Base-by-base conservation (phyloP, 2,329 filamentous ascomycete genomes). In the Fusarium buxicola region DNA sequence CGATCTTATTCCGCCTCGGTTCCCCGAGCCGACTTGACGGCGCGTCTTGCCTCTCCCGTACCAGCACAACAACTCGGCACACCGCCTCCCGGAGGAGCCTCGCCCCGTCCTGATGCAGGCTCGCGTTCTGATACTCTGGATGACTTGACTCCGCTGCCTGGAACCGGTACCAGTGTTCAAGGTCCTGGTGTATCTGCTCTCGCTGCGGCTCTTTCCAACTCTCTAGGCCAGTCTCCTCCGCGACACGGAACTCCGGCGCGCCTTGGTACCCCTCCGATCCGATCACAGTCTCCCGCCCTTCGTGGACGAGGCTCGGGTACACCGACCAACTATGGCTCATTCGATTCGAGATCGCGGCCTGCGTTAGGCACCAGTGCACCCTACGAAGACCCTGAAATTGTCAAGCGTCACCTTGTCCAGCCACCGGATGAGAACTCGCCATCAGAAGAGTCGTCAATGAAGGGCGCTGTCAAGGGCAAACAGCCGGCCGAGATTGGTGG, bases 381-480 rank as follows among this genome's bases (percentile, higher is more conserved):
- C 5, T 90, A 89, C 72, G 94, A 98, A 77, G 92, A 98, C 71
- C 90, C 93, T 13, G 94, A 97, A 74, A 92, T 98, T 50, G 86
- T 99, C 65, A 93, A 89, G 74, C 86, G 94, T 66, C 95, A 99
- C 81, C 79, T 96, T 69, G 92, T 97, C 16, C 87, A 90, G 72
- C 88, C 91, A 3, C 79, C 78, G 16, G 84, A 86, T 4, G 75
- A 78, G 9, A 74, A 72, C 25, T 73, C 28, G n/a, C 78, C 79
- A 10, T 81, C 81, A 3, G 82, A 86, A 39, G 81, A 83, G 28
- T 77, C 79, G 1, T 79, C 76, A 1, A 68, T 74, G 60, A 73
- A 78, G 36, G 81, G 82, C 39, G 74, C 74, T 18, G 68, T 71
- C 44, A 87, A 87, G 69, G 85, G 85, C 21, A 87, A 87, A 71